Evolutionary conservation across 805 yeast genomes (phyloP), one percentile per base, ranked within the genome.

Genomic region (Nakazawaea laoshanensis): DNA sequence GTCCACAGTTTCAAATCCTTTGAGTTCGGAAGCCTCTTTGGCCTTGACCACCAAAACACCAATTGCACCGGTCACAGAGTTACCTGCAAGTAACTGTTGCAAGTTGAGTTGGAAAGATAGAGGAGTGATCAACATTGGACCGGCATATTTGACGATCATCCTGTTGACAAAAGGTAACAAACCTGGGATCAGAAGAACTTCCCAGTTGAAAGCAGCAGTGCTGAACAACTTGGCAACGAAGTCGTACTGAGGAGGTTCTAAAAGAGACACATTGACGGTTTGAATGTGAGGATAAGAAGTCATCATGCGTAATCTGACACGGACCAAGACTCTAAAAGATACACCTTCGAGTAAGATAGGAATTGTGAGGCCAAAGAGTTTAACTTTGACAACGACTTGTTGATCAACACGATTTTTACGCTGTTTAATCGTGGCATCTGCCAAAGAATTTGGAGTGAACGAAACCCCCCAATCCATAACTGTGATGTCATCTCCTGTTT

Each of bases 381-480:
- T 76, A 4, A 82, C 81, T 47, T 84, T 85, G 24, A 89, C 72
- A 23, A 81, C 77, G 27, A 82, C 67, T 49, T 74, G 74, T 50
- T 88, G 94, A 55, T 88, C 87, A 27, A 87, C 88, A 44, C 75
- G 77, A 53, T 77, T 85, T 51, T 79, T 84, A 55, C 81, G 54
- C 56, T 92, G 96, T 48, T 89, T 84, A 18, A 77, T 75, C 35
- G 86, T 85, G 45, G 86, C 63, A 55, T 92, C 99, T 26, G 81
- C 80, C 31, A 74, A 57, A 24, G 87, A 82, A 56, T 85, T 86
- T n/a, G 99, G 98, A 18, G 85, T 81, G 62, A 88, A 85, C 1
- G 96, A 83, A 27, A 82, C 71, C 26, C 77, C 81, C 96, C 96
- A 89, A 57, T 92, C 98, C 96, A 92, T 92, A 33, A 94, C 96